A percentile compares a stretch with the other conserved stretches of the same genome.
Conservation (phyloP, 805 yeast genomes). For the Saturnispora diversa region DNA sequence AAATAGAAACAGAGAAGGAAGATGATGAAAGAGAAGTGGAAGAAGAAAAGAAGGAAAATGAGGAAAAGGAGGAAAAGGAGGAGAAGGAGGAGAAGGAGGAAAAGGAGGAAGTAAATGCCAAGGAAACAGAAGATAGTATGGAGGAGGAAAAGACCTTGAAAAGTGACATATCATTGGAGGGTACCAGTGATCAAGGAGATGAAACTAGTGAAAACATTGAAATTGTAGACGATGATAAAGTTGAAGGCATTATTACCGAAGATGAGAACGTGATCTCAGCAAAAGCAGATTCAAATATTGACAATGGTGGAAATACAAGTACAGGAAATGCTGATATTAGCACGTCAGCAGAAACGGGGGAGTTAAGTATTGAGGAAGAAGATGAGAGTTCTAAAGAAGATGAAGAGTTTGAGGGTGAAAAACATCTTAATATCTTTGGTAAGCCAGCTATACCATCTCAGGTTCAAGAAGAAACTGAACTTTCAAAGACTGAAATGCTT, state of each 20-base stretch:
- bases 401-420: slow-evolving; percentile 7
- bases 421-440: too few species aligned
- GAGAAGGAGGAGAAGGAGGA: slow-evolving; percentile 1
- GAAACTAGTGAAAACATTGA: too few species aligned
- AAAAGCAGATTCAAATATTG: too few species aligned
- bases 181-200: too few species aligned
- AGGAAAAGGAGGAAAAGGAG: not conserved
- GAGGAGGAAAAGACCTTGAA: not conserved
- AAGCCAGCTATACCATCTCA: too few species aligned
- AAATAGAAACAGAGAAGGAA: not conserved
- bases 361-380: slow-evolving; percentile 11
- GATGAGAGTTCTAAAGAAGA: not conserved
- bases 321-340: slow-evolving; percentile 3
- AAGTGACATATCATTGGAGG: not conserved
- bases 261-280: too few species aligned
- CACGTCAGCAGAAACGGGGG: not conserved
- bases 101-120: not conserved
- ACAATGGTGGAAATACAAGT: too few species aligned
- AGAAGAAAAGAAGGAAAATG: not conserved
- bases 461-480: slow-evolving; percentile 8
- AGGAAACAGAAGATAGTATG: slow-evolving; percentile 1
- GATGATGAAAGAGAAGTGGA: not conserved
- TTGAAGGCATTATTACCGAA: too few species aligned
- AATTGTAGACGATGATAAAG: too few species aligned
- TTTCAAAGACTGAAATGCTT: not conserved